These are phyloP conservation scores for Hypomyces rosellus DNA, from an alignment of 2,329 filamentous ascomycete species.

Conservation along the genomic window DNA sequence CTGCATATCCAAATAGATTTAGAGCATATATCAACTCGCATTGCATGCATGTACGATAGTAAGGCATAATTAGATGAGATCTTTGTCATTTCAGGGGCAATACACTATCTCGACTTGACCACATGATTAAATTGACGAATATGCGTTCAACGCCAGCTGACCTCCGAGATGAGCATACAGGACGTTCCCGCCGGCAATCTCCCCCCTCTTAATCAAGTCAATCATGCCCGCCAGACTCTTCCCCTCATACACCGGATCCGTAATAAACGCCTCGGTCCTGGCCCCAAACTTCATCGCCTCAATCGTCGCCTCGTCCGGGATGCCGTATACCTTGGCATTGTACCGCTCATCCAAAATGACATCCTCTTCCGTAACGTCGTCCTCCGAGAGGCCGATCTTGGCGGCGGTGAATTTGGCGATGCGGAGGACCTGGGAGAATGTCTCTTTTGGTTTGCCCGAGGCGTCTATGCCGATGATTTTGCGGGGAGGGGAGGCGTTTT, in stretches of 20 bases:
- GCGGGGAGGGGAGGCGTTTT: slow-evolving; percentile 36
- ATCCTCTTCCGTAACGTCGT: slow-evolving; percentile 56
- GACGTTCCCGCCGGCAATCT: slow-evolving; percentile 58
- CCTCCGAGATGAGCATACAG: slow-evolving; percentile 67
- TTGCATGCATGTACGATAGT: neutral
- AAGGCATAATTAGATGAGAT: too few relatives aligned
- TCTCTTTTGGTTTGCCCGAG: slow-evolving; percentile 42
- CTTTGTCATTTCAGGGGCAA: too few relatives aligned
- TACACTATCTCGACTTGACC: too few relatives aligned
- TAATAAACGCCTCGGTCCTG: slow-evolving; percentile 64
- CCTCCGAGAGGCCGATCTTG: slow-evolving; percentile 55
- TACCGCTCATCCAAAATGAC: slow-evolving; percentile 54
- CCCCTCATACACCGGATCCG: slow-evolving; percentile 70
- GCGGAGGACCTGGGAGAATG: slow-evolving; percentile 57
- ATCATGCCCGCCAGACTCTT: slow-evolving; percentile 70
- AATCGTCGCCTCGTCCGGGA: slow-evolving; percentile 58
- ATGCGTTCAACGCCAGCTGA: slow-evolving; percentile 63
- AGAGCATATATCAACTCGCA: too few relatives aligned
- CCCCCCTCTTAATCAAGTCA: slow-evolving; percentile 56
- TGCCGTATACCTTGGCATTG: slow-evolving; percentile 61
- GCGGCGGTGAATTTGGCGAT: slow-evolving; percentile 59
- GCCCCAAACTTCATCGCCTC: slow-evolving; percentile 65
- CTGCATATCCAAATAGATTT: too few relatives aligned
- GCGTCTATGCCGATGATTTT: slow-evolving; percentile 61
- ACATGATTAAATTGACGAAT: slow-evolving; percentile 25